Percentiles rank a stretch among this genome's conserved stretches.
phyloP scores from a whole-genome alignment of 345 rosid species.

The Pseudoturritis turrita region DNA sequence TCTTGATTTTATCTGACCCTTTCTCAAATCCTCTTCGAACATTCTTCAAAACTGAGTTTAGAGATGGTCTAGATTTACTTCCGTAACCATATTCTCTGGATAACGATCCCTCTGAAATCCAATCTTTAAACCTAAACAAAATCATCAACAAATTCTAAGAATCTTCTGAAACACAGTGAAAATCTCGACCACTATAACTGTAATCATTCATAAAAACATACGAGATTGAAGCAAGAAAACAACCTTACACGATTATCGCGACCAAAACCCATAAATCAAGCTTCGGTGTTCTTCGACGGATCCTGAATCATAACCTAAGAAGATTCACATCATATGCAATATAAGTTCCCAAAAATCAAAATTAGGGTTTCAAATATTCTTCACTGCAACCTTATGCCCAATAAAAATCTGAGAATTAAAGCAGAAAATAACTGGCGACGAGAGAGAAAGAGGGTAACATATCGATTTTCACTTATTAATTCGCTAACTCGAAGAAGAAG shows the following conservation, averaged over 20 bases:
- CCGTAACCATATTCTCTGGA: slow-evolving; percentile 22
- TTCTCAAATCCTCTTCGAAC: slow-evolving; percentile 24
- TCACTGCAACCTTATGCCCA: not conserved
- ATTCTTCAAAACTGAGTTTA: slow-evolving; percentile 2
- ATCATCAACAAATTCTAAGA: not conserved
- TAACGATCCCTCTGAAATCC: slow-evolving; percentile 35
- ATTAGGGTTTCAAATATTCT: not conserved
- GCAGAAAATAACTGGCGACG: not conserved
- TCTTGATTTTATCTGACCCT: slow-evolving; percentile 18
- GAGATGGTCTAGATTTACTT: slow-evolving; percentile 3
- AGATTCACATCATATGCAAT: not conserved
- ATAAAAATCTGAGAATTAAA: not conserved
- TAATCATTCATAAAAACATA: not conserved
- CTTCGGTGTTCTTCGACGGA: not conserved
- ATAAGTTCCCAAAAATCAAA: not conserved
- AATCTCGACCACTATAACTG: not conserved
- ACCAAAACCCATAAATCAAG: slow-evolving; percentile 17
- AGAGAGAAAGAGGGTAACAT: not conserved
- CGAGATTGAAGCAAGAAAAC: not conserved
- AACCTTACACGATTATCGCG: slow-evolving; percentile 30
- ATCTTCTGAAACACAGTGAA: not conserved
- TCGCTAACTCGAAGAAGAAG: not conserved
- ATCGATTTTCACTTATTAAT: not conserved
- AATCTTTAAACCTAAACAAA: slow-evolving; percentile 46
- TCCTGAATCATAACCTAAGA: slow-evolving; percentile 11